Evolutionary conservation across 768 basidiomycete species (phyloP).

Genomic region (Vishniacozyma victoriae): DNA sequence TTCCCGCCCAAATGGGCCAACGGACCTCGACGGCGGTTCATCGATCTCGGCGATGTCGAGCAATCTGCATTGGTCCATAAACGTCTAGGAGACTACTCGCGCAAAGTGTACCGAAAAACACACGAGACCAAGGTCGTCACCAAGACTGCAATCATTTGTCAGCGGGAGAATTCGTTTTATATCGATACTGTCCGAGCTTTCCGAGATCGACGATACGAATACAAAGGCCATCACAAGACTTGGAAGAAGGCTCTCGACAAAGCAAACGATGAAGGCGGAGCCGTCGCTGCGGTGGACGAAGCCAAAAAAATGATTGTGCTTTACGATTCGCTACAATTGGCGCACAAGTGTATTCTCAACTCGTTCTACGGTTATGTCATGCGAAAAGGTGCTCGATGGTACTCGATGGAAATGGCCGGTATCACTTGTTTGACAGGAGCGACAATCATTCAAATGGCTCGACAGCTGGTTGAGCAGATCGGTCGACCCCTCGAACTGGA

Average conservation of each 20-base stretch:
- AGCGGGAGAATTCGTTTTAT: constrained; percentile 97
- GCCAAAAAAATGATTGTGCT: constrained; percentile 98
- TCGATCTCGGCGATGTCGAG: constrained; percentile 74
- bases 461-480: constrained; percentile 93
- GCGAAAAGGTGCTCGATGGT: constrained; percentile 98
- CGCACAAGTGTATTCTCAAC: constrained; percentile 99
- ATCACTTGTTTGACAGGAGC: constrained; percentile 98
- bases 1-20: constrained; percentile 78
- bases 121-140: constrained; percentile 95
- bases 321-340: constrained; percentile 96
- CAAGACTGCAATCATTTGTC: constrained; percentile 91
- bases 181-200: constrained; percentile 96
- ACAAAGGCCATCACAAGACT: constrained; percentile 95
- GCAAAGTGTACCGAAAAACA: constrained; percentile 96
- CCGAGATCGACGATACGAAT: constrained; percentile 95
- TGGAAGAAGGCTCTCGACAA: constrained; percentile 98
- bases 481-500: constrained; percentile 95
- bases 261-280: constrained; percentile 60
- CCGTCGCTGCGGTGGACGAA: constrained; percentile 83
- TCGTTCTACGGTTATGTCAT: constrained; percentile 99
- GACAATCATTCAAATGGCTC: constrained; percentile 97
- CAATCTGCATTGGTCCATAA: constrained; percentile 91
- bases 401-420: constrained; percentile 99
- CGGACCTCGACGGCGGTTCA: constrained; percentile 69
- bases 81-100: constrained; percentile 94